phyloP scores from a whole-genome alignment of 257 asterid genomes.

The Penstemon eatonii region DNA sequence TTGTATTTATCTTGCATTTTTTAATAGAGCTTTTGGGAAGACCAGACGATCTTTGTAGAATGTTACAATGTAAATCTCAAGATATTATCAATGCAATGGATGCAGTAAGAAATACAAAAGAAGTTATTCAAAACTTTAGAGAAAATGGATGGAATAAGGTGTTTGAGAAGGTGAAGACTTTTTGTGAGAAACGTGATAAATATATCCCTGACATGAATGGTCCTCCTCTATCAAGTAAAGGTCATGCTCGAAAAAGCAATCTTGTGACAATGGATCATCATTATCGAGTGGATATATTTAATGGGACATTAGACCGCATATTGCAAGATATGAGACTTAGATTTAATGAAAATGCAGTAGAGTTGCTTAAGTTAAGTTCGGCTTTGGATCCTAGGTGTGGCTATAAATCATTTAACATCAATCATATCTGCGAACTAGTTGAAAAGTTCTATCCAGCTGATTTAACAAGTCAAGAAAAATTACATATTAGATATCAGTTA shows the following conservation, averaged over 20 bases:
- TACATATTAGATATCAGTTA: slow-evolving; percentile 4
- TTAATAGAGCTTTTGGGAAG: neutral
- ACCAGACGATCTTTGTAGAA: neutral
- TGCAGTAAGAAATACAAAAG: neutral
- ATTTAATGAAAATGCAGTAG: neutral
- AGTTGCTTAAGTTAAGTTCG: slow-evolving; percentile 3
- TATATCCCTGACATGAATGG: neutral
- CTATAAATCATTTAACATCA: slow-evolving; percentile 4
- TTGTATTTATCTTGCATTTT: slow-evolving; percentile 6
- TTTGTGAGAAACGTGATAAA: neutral
- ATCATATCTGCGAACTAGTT: slow-evolving; percentile 4
- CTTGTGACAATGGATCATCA: neutral
- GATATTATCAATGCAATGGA: slow-evolving; percentile 3
- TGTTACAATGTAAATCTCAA: neutral
- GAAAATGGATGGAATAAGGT: neutral
- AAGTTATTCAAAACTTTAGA: neutral
- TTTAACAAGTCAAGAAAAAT: slow-evolving; percentile 3
- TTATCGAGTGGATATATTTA: neutral
- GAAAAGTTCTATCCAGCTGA: slow-evolving; percentile 14
- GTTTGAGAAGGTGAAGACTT: neutral
- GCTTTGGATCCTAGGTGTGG: slow-evolving; percentile 15
- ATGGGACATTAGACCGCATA: neutral
- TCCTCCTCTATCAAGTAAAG: neutral
- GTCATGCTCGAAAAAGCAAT: neutral
- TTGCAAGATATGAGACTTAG: neutral